These are phyloP conservation scores for Aspergillus japonicus DNA, from an alignment of 2,329 filamentous ascomycete species.

Conservation along the genomic window DNA sequence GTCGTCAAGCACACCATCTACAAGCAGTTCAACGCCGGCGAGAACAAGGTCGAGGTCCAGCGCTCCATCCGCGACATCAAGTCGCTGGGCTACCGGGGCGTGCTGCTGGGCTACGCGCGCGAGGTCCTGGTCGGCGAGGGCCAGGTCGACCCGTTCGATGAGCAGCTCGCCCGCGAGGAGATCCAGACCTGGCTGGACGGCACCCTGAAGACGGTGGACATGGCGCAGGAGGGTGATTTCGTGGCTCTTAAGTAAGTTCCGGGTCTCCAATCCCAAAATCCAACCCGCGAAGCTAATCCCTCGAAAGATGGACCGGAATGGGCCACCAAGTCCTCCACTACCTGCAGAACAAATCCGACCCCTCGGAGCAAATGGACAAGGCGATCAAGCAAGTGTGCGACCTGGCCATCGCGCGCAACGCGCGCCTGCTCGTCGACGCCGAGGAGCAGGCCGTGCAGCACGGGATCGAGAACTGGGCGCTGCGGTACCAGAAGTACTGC, in stretches of 20 bases:
- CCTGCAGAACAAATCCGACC: slow-evolving; percentile 51
- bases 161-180: slow-evolving; percentile 33
- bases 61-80: slow-evolving; percentile 49
- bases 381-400: slow-evolving; percentile 48
- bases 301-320: slow-evolving; percentile 48
- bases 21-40: slow-evolving; percentile 58
- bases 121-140: slow-evolving; percentile 54
- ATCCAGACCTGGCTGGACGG: slow-evolving; percentile 52
- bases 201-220: slow-evolving; percentile 53
- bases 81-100: slow-evolving; percentile 52
- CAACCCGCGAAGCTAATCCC: background rate
- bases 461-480: slow-evolving; percentile 54
- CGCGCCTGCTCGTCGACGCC: slow-evolving; percentile 53
- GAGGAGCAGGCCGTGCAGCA: slow-evolving; percentile 55
- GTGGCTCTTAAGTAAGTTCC: slow-evolving; percentile 50
- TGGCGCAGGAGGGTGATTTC: slow-evolving; percentile 53
- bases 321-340: slow-evolving; percentile 44
- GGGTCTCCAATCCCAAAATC: background rate
- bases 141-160: slow-evolving; percentile 29
- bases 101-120: slow-evolving; percentile 55
- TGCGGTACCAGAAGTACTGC: slow-evolving; percentile 54
- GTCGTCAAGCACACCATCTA: slow-evolving; percentile 52
- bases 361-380: slow-evolving; percentile 41
- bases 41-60: slow-evolving; percentile 49
- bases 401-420: slow-evolving; percentile 42